Base-by-base conservation (phyloP, 306 rosid genomes). In the Geum urbanum region DNA sequence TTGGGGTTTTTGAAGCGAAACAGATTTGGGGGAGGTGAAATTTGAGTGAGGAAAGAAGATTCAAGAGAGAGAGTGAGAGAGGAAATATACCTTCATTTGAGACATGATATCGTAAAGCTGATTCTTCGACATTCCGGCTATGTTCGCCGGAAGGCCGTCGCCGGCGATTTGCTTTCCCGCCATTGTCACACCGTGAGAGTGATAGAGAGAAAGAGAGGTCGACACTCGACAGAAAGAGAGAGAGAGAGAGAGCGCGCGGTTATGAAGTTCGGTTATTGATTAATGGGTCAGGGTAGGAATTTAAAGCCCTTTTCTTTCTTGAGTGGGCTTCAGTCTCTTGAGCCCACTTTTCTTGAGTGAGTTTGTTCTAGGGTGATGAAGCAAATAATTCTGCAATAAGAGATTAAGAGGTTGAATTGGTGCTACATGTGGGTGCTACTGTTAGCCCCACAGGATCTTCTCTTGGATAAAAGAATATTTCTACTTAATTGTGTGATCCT, bases 81-180 rank as follows among this genome's bases (percentile, higher is more conserved):
- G 20, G 20, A 6, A 20, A 37, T 58, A 58, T 22, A 80, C 98
- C 90, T 94, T 94, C 98, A 94, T 94, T 81, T 94, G 97, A 70
- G 97, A 94, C 97, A 94, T 89, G 68, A 94, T 94, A 19, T 91
- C 96, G 43, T 88, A 80, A 7, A 94, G 99, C 77, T 94, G 97
- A 67, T 78, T 83, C 87, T 91, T 94, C 43, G 99, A 88, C 99
- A 94, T 88, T 59, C 99, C 99, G 53, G 99, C 91, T 1, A 94
- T 66, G 73, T 86, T 84, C 68, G 85, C 82, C 79, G 97, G 69
- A 20, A 90, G 63, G 7, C 83, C 89, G 51, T 89, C 89, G 77
- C 95, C 96, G 74, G 86, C 2, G 22, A 77, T 37, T 71, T 87
- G 94, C 77, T 87, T 91, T 70, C 97, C 99, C 85, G 96, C 91